Conservation (phyloP, 2,329 filamentous ascomycete genomes). For the Penicillium italicum region DNA sequence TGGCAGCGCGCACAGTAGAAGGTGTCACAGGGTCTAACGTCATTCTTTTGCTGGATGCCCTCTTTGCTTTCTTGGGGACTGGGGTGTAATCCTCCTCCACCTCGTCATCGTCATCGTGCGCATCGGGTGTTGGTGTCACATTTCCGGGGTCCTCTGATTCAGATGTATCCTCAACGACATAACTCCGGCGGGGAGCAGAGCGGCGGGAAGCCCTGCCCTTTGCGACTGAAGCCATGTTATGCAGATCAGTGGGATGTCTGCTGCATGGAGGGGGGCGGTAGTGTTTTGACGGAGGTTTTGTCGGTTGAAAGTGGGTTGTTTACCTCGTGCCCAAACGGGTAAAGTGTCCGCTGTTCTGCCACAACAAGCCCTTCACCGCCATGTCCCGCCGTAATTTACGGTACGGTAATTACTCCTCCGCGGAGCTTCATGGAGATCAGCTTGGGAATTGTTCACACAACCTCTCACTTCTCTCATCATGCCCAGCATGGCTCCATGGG, state of each 20-base stretch:
- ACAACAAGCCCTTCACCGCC: constrained; percentile 33
- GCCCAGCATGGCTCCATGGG: constrained; percentile 47
- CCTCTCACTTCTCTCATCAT: neutral
- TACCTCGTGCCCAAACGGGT: constrained; percentile 36
- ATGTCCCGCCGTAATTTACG: constrained; percentile 14
- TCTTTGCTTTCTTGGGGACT: constrained; percentile 58
- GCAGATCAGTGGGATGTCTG: constrained; percentile 16
- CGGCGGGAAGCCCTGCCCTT: constrained; percentile 57
- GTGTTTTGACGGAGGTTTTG: constrained; percentile 9
- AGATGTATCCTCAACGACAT: constrained; percentile 72
- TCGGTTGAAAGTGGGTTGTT: constrained; percentile 38
- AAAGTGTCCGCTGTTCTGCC: constrained; percentile 34
- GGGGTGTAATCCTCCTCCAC: constrained; percentile 76
- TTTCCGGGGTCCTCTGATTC: constrained; percentile 64
- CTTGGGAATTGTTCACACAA: constrained; percentile 5
- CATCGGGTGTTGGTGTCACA: constrained; percentile 42
- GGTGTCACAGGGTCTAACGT: constrained; percentile 50
- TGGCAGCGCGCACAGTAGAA: constrained; percentile 28
- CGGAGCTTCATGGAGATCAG: constrained; percentile 11
- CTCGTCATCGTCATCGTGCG: constrained; percentile 52
- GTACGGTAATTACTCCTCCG: constrained; percentile 16
- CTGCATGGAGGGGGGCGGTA: constrained; percentile 24
- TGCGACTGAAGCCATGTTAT: constrained; percentile 40
- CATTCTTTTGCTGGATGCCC: constrained; percentile 55
- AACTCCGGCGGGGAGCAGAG: constrained; percentile 63